phyloP scores from a whole-genome alignment of 2,329 filamentous ascomycete species.

The Hypoxylon sp. region DNA sequence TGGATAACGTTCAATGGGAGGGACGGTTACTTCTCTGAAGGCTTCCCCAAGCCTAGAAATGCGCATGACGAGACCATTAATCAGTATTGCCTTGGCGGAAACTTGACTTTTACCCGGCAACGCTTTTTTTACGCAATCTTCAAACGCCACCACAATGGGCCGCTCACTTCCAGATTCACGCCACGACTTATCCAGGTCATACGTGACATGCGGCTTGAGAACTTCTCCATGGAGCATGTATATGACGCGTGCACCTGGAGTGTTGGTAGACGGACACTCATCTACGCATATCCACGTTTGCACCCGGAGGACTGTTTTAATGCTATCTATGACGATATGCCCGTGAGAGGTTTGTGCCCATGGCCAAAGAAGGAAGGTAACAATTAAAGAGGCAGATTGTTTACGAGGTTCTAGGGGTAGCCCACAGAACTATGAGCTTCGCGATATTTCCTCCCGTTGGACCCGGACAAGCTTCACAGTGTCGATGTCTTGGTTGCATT shows the following conservation, averaged over 20 bases:
- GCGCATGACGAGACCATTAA: not conserved
- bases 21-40: not conserved
- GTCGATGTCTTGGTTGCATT: too few relatives aligned
- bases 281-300: not conserved
- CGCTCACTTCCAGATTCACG: conserved; percentile 4
- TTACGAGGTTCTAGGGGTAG: too few relatives aligned
- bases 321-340: conserved; percentile 8
- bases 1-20: conserved; percentile 7
- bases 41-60: not conserved
- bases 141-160: conserved; percentile 2
- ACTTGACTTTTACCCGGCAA: not conserved
- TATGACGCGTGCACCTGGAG: not conserved
- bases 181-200: not conserved
- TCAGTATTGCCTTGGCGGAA: not conserved
- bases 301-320: not conserved
- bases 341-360: conserved; percentile 4
- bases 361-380: not conserved
- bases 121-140: not conserved
- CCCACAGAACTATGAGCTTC: too few relatives aligned
- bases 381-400: too few relatives aligned
- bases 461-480: too few relatives aligned
- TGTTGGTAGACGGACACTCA: not conserved
- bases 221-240: not conserved
- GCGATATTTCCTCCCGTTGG: too few relatives aligned
- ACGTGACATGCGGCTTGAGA: not conserved